phyloP scores from a whole-genome alignment of 345 rosid genomes.

The Salix exigua region DNA sequence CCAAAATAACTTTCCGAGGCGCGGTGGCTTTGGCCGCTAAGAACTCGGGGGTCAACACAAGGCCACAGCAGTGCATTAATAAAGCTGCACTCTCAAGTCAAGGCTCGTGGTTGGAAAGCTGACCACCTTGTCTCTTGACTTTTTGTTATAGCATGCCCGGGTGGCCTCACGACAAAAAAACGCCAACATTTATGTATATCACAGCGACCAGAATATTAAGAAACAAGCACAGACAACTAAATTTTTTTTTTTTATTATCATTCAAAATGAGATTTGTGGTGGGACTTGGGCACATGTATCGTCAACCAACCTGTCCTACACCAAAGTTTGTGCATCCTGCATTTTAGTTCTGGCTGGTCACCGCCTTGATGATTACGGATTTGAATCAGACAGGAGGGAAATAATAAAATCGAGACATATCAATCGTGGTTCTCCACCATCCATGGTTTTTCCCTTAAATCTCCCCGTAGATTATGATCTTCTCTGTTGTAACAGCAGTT shows the following conservation, averaged over 20 bases:
- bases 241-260: no score
- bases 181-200: background rate
- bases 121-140: background rate
- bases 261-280: background rate
- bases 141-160: background rate
- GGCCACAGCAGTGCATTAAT: background rate
- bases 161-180: conserved; percentile 1
- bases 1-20: background rate
- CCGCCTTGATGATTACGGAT: background rate
- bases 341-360: background rate
- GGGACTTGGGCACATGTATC: background rate
- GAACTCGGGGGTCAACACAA: background rate
- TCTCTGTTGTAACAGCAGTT: no score
- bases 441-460: no score
- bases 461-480: no score
- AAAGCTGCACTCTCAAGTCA: conserved; percentile 8
- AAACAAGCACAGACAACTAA: no score
- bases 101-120: conserved; percentile 12
- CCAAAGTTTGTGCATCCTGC: background rate
- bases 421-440: no score
- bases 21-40: conserved; percentile 1
- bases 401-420: background rate
- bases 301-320: background rate
- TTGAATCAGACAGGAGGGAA: background rate
- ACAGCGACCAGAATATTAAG: background rate